Base-by-base conservation (phyloP, 148 eudicot species). In the Diospyros lotus region DNA sequence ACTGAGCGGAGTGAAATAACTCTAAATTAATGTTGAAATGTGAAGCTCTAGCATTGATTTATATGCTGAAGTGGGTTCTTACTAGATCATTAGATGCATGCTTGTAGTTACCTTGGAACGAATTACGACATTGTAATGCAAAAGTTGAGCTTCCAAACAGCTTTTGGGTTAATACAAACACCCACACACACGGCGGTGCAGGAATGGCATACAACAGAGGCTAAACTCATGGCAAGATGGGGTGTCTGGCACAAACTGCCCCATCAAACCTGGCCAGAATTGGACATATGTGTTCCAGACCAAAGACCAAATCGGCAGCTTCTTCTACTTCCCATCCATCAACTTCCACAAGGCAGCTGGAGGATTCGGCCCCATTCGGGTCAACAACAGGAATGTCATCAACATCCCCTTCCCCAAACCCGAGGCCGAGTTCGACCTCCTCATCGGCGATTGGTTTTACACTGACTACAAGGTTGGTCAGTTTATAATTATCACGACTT, bases 151-250 rank as follows among this genome's bases (percentile, higher is more conserved):
- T 28, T 28, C 28, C 28, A 28, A 28, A 28, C 28, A 0, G 28
- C 28, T 28, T 28, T 28, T 28, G 28, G 28, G 28, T 28, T 28
- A 28, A 28, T 28, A 28, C 28, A 28, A 0, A 28, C 28, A 28
- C 28, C 0, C 28, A 28, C 28, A 28, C 28, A 28, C 0, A 28
- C 28, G 39, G 43, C 40, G 75, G 38, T 75, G 65, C 62, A 84
- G 87, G 87, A 84, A 81, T 76, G 84, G 87, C 2, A 76, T 84
- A 46, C 77, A 84, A 46, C 87, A 84, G 72, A 81, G 87, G 81
- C 80, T 79, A 54, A 84, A 84, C n/a, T 84, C 87, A 3, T 84
- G 87, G 87, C 87, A 84, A 79, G 87, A 84, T 64, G 87, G 87
- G 43, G 84, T 84, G 5, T 81, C 78, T 1, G 87, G 87, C 15